These are phyloP conservation scores for Harringtonia aguacate DNA, from an alignment of 2,329 filamentous ascomycete species.

Conservation along the genomic window DNA sequence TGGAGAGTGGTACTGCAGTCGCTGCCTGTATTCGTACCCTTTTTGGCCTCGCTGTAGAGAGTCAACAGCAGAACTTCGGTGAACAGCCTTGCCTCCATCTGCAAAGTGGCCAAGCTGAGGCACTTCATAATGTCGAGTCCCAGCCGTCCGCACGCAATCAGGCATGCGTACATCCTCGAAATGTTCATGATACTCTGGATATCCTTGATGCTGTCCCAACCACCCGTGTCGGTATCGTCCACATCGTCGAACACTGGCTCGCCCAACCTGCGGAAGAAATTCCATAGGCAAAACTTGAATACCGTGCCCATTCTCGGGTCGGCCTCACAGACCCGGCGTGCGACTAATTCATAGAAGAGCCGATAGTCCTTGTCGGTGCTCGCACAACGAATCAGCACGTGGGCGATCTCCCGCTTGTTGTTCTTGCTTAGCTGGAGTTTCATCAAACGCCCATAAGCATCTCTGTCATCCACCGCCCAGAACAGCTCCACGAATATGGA, in stretches of 20 bases:
- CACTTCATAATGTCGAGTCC: slow-evolving; percentile 47
- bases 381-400: slow-evolving; percentile 78
- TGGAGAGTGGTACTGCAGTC: slow-evolving; percentile 31
- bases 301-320: slow-evolving; percentile 70
- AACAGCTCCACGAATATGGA: slow-evolving; percentile 92
- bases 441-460: slow-evolving; percentile 68
- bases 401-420: slow-evolving; percentile 77
- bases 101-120: slow-evolving; percentile 69
- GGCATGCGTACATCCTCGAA: slow-evolving; percentile 41
- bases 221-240: slow-evolving; percentile 28
- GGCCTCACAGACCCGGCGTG: slow-evolving; percentile 57
- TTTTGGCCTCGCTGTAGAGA: slow-evolving; percentile 57
- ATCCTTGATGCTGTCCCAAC: slow-evolving; percentile 35
- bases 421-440: slow-evolving; percentile 79
- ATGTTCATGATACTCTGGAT: slow-evolving; percentile 39
- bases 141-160: slow-evolving; percentile 35
- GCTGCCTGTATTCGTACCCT: slow-evolving; percentile 26
- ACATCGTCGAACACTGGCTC: slow-evolving; percentile 57
- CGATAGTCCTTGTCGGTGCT: slow-evolving; percentile 80
- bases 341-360: slow-evolving; percentile 84
- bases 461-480: slow-evolving; percentile 71
- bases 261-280: slow-evolving; percentile 75
- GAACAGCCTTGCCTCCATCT: slow-evolving; percentile 66
- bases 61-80: slow-evolving; percentile 72
- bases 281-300: slow-evolving; percentile 82